Conservation (phyloP, 2,329 filamentous ascomycete genomes). For the Gaeumannomyces sp. region DNA sequence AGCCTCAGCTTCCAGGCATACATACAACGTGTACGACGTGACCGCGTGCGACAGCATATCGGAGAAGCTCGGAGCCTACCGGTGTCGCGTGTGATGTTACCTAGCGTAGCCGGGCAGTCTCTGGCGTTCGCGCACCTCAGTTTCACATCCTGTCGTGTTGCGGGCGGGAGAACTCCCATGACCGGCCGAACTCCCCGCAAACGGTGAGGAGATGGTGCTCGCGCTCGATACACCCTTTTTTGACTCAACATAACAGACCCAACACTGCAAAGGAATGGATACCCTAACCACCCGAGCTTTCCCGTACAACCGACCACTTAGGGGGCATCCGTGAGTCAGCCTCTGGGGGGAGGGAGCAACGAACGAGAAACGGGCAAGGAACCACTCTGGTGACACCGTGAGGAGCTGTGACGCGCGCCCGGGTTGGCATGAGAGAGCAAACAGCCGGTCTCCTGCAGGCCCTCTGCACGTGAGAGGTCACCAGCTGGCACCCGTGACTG, state of each 20-base stretch:
- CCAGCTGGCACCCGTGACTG: not conserved
- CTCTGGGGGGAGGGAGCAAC: not conserved
- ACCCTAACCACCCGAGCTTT: not conserved
- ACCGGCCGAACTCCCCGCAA: not conserved
- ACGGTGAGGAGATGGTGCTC: not conserved
- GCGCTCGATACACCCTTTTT: not conserved
- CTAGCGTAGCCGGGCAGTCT: slow-evolving; percentile 1
- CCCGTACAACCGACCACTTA: not conserved
- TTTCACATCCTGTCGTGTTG: not conserved
- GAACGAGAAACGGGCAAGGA: not conserved
- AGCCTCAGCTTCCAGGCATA: slow-evolving; percentile 11
- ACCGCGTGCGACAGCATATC: not conserved
- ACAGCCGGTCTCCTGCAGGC: not conserved
- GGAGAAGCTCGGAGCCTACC: slow-evolving; percentile 4
- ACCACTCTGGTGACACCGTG: not conserved
- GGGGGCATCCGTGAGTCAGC: not conserved
- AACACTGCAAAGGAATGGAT: not conserved
- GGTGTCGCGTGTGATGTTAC: not conserved
- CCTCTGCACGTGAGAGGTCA: not conserved
- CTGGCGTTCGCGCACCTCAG: not conserved
- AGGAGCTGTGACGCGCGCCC: not conserved
- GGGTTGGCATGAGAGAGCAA: not conserved
- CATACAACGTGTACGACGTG: not conserved
- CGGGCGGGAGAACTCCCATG: not conserved
- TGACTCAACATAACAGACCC: not conserved